Base-by-base conservation (phyloP, 192 early-diverging fungal species). In the Phycomyces nitens region DNA sequence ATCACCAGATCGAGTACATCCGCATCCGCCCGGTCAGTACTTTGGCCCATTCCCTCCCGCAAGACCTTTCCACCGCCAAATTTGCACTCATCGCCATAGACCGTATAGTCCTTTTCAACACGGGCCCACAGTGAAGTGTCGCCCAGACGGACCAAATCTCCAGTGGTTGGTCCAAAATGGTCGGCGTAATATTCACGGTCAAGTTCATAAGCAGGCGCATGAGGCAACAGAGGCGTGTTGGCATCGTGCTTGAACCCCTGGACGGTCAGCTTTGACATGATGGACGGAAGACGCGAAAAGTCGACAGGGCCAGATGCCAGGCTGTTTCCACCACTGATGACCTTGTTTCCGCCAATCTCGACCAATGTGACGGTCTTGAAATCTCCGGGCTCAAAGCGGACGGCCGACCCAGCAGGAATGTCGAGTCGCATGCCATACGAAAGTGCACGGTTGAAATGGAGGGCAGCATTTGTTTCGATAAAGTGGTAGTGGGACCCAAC, bases 301-400 rank as follows among this genome's bases (percentile, higher is more conserved):
- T 90, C 80, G 3, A 96, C 85, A 6, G 70, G 67, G 26, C 96
- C 96, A 9, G 86, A 65, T 0, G 92, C 93, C 44, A 97, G 58
- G 10, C 75, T 75, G 64, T 96, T 99, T 29, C 96, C 96, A 59
- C 96, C 96, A 12, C 77, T 74, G 44, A 99, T 91, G 0, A 84
- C 63, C 60, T 84, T 77, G 44, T 85, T 79, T 27, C 96, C 96
- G 20, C 75, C 92, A 72, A 99, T 95, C 38, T 86, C 85, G 7
- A 92, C 88, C 22, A 94, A 79, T 9, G 88, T 80, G 9, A 95
- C 92, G 5, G 86, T 82, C 61, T 94, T 91, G 15, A 86, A 85
- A 69, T 97, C 96, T 9, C 96, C 96, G 0, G 96, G 96, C 75
- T 99, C 96, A 69, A 99, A 99, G 5, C 96, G 89, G 56, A 96